A percentile compares a stretch with the other conserved stretches of the same genome.
Conservation (phyloP, 345 rosid genomes). For the Firmiana major region DNA sequence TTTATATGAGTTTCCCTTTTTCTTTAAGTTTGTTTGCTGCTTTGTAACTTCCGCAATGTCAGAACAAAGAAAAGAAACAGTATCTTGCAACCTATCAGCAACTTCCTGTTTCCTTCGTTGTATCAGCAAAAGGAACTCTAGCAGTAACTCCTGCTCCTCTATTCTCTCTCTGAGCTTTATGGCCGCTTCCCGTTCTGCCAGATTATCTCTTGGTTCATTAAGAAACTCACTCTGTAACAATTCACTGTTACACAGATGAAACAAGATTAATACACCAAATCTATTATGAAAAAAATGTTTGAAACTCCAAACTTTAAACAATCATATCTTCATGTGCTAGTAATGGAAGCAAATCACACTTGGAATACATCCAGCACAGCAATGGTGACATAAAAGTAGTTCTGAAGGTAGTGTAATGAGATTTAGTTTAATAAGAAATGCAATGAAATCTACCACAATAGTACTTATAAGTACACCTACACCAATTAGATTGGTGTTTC, state of each 20-base stretch:
- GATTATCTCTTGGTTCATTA: conserved; percentile 60
- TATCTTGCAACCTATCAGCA: conserved; percentile 60
- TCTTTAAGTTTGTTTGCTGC: conserved; percentile 53
- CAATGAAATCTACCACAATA: too few species aligned
- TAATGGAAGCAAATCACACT: background rate
- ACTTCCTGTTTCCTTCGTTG: conserved; percentile 78
- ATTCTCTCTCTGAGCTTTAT: conserved; percentile 67
- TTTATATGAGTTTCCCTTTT: conserved; percentile 38
- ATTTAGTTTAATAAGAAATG: background rate
- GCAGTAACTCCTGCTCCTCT: conserved; percentile 78
- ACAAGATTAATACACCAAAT: background rate
- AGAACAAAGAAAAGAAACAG: conserved; percentile 64
- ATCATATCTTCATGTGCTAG: background rate
- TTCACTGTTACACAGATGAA: conserved; percentile 48
- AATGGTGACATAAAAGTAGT: background rate
- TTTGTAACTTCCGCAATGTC: conserved; percentile 78
- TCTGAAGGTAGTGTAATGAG: too few species aligned
- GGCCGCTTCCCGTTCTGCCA: conserved; percentile 90
- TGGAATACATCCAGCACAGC: background rate
- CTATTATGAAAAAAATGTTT: background rate
- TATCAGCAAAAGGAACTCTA: conserved; percentile 76
- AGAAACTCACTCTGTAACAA: conserved; percentile 80
- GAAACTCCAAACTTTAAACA: background rate
- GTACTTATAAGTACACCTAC: background rate
- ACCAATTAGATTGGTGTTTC: too few species aligned